Conservation (phyloP, 345 rosid species). For the Camelina neglecta region DNA sequence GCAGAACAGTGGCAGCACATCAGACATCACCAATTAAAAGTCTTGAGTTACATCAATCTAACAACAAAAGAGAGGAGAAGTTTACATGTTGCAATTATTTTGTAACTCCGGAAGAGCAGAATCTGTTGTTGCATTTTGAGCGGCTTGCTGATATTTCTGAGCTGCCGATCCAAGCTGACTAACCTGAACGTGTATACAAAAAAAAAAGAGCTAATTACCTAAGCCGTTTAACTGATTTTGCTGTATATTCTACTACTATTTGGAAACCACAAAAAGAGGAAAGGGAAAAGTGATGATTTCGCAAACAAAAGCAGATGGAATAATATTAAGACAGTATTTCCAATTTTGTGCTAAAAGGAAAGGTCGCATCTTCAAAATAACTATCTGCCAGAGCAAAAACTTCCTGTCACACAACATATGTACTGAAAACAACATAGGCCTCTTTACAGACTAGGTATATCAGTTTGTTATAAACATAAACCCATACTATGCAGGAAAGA, state of each 20-base stretch:
- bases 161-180: constrained; percentile 91
- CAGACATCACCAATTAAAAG: constrained; percentile 17
- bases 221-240: background rate
- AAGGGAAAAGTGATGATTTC: background rate
- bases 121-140: constrained; percentile 83
- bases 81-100: constrained; percentile 85
- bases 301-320: background rate
- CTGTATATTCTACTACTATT: background rate
- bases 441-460: constrained; percentile 9
- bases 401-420: constrained; percentile 6
- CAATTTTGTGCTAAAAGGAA: background rate
- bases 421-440: background rate
- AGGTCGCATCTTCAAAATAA: background rate
- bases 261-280: background rate
- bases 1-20: constrained; percentile 29
- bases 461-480: background rate
- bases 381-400: background rate
- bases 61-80: constrained; percentile 8
- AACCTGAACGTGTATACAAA: constrained; percentile 55
- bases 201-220: background rate
- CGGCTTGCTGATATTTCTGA: constrained; percentile 85
- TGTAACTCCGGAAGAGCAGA: constrained; percentile 81
- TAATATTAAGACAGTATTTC: background rate
- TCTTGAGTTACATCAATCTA: background rate
- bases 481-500: background rate